Base-by-base conservation (phyloP, 768 basidiomycete genomes). In the Leccinum ochraceum region DNA sequence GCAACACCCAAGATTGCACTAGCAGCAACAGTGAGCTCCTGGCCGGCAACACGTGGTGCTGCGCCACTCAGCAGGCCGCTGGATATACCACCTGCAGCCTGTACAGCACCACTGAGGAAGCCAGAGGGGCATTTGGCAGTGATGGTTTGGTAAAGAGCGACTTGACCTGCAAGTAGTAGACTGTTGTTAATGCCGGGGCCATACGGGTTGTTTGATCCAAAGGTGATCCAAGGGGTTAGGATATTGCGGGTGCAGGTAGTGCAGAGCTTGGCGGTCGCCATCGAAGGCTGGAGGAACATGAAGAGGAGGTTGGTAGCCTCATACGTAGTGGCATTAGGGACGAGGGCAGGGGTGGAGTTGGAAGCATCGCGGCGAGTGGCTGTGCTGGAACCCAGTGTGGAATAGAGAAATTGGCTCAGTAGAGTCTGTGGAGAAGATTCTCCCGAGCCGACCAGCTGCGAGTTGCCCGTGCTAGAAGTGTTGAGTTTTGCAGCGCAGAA, bases 231-330 rank as follows among this genome's bases (percentile, higher is more conserved):
- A 9, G 86, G 65, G 2, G 85, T 83, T 65, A 98, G 71, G 70
- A 95, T 78, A 63, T 82, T 82, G 71, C 89, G 85, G 13, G 92
- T 86, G 86, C 96, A 98, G 14, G 86, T 66, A 2, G 81, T 86
- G 86, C 96, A 98, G 49, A 97, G 87, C 24, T 74, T 56, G 28
- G 73, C 66, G n/a, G 78, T 73, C 28, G 81, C 39, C 69, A 83
- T 75, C 61, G 67, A 62, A 50, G 89, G 78, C 30, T 80, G 71
- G 69, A 91, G 81, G 86, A 90, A 86, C 65, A 98, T 79, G 89
- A 92, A 97, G 37, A 85, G 78, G 57, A 97, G 74, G 79, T 89
- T 92, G 69, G 82, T 82, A 51, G 76, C 64, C 50, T 66, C 62
- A 76, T 80, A 89, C 10, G 82, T 81, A 10, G 78, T 78, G 50